Percentiles rank a stretch among this genome's conserved stretches.
phyloP scores from a whole-genome alignment of 305 asterid genomes.

The Fraxinus greggii region DNA sequence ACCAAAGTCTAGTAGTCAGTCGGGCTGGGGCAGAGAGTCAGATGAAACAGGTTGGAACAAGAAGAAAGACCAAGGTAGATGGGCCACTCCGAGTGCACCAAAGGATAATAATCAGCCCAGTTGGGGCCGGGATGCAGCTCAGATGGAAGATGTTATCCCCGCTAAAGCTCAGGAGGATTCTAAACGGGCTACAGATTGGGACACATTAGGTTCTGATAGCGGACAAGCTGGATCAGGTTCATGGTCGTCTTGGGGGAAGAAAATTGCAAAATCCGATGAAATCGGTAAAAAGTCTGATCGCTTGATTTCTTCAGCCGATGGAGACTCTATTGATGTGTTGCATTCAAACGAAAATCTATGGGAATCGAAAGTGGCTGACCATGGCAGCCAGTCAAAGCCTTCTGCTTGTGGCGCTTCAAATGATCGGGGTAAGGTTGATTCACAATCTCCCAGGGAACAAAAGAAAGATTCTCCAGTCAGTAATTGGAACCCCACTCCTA shows the following conservation, averaged over 20 bases:
- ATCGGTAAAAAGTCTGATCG: constrained; percentile 12
- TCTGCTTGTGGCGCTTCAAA: constrained; percentile 47
- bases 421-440: constrained; percentile 36
- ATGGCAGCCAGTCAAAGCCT: constrained; percentile 29
- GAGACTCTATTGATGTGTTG: constrained; percentile 14
- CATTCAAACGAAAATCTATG: constrained; percentile 19
- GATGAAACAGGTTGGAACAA: not conserved
- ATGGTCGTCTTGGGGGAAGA: constrained; percentile 28
- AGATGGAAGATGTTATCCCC: not conserved
- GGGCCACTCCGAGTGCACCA: not conserved
- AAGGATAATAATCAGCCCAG: not conserved
- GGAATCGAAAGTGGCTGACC: constrained; percentile 24
- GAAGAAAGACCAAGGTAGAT: not conserved
- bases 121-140: not conserved
- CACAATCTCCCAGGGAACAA: constrained; percentile 28
- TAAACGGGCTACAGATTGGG: constrained; percentile 28
- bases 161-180: constrained; percentile 24
- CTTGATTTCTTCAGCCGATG: constrained; percentile 10
- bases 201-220: constrained; percentile 22
- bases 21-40: not conserved
- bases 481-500: constrained; percentile 40
- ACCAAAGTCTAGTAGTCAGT: not conserved
- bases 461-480: constrained; percentile 28
- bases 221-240: constrained; percentile 20
- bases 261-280: constrained; percentile 10